These are phyloP conservation scores for Globisporangium orthogonon DNA, from an alignment of 352 stramenopile genomes.

Conservation along the genomic window DNA sequence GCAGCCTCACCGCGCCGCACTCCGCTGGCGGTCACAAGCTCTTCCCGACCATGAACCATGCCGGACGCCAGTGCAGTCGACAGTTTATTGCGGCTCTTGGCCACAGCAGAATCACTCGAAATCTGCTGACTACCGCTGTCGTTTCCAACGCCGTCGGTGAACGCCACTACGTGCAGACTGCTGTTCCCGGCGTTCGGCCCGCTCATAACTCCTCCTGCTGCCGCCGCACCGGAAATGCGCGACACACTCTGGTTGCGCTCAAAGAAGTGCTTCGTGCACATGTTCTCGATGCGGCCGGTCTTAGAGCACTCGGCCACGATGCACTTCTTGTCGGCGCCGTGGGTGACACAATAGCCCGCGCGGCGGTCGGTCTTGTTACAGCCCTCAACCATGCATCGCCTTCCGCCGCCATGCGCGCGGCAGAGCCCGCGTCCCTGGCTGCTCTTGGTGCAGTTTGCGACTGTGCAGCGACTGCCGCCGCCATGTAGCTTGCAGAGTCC, in stretches of 20 bases:
- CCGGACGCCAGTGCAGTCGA: not conserved
- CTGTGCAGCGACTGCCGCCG: constrained; percentile 67
- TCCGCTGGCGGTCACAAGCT: not conserved
- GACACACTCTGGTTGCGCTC: constrained; percentile 42
- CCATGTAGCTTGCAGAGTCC: constrained; percentile 79
- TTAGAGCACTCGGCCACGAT: constrained; percentile 75
- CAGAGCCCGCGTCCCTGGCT: constrained; percentile 80
- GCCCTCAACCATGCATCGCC: constrained; percentile 75
- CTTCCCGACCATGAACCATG: not conserved
- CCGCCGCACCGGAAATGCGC: not conserved
- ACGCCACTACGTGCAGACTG: not conserved
- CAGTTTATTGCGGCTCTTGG: constrained; percentile 1
- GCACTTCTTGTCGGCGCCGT: constrained; percentile 82
- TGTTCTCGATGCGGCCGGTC: constrained; percentile 73
- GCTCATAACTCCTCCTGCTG: not conserved
- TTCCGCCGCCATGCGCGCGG: constrained; percentile 73
- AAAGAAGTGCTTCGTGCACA: constrained; percentile 86
- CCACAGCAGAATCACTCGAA: not conserved
- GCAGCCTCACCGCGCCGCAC: constrained; percentile 1
- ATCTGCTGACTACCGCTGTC: not conserved
- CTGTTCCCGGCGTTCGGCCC: not conserved
- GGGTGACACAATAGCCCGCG: constrained; percentile 72
- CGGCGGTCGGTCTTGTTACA: constrained; percentile 84
- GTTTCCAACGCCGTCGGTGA: not conserved
- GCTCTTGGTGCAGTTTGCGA: constrained; percentile 82